Percentiles rank a stretch among this genome's conserved stretches.
Conservation (phyloP, 495 filamentous ascomycete genomes). For the Penicillium bovifimosum region DNA sequence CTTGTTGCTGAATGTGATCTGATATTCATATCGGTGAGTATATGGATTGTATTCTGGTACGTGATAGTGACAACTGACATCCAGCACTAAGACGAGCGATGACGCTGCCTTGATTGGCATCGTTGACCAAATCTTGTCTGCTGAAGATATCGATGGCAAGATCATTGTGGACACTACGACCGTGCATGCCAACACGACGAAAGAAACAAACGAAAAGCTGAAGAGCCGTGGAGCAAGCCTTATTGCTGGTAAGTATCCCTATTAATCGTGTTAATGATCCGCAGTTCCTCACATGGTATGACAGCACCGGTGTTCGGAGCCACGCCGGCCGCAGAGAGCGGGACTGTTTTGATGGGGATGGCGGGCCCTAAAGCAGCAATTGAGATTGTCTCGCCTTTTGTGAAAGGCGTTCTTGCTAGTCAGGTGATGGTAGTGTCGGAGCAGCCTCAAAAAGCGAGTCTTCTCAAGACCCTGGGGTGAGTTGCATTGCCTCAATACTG, state of each 20-base stretch:
- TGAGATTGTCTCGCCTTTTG: neutral
- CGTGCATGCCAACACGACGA: constrained; percentile 5
- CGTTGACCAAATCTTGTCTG: constrained; percentile 3
- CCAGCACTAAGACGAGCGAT: neutral
- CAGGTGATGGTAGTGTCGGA: constrained; percentile 10
- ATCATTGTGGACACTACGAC: constrained; percentile 10
- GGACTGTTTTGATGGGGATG: constrained; percentile 7
- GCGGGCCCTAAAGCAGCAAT: neutral
- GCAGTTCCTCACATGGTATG: neutral
- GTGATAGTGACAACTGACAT: neutral
- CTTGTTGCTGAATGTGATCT: constrained; percentile 6
- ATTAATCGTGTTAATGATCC: neutral
- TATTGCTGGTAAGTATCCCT: constrained; percentile 2
- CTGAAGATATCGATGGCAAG: neutral
- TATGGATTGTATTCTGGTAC: no score
- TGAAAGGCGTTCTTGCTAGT: constrained; percentile 6
- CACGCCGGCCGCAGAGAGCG: constrained; percentile 2
- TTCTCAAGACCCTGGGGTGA: constrained; percentile 13
- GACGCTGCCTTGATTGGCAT: constrained; percentile 4
- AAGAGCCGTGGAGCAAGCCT: neutral
- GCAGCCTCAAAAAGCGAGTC: constrained; percentile 5
- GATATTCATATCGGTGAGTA: constrained; percentile 11
- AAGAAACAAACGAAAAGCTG: neutral
- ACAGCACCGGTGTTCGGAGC: constrained; percentile 11
- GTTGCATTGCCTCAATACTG: neutral